Evolutionary conservation across 1,284 basidiomycete species (phyloP).

Genomic region (Sanguinoderma infundibulare): DNA sequence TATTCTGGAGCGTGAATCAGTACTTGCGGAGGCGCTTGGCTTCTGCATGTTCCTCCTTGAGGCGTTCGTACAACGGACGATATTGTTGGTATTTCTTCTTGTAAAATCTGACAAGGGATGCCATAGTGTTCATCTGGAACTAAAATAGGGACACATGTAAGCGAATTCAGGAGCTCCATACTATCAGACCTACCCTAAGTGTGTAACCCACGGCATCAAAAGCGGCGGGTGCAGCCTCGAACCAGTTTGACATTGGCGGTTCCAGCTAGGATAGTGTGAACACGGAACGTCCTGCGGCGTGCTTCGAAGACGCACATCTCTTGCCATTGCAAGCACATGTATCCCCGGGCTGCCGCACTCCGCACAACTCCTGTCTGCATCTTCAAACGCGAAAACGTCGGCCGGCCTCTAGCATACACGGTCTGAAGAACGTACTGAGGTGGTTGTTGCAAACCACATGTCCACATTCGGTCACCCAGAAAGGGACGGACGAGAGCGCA

Average conservation of each 20-base stretch:
- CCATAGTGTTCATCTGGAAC: constrained; percentile 82
- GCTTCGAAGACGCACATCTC: constrained; percentile 53
- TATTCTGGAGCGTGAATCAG: constrained; percentile 1
- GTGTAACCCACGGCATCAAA: constrained; percentile 68
- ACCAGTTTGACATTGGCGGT: constrained; percentile 79
- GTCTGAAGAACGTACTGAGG: constrained; percentile 60
- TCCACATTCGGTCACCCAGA: constrained; percentile 85
- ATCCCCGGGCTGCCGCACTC: constrained; percentile 66
- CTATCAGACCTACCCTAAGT: constrained; percentile 54
- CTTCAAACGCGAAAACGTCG: constrained; percentile 40
- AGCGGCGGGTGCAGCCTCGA: constrained; percentile 60
- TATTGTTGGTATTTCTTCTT: constrained; percentile 58
- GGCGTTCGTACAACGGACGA: constrained; percentile 51
- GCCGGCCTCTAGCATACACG: background rate
- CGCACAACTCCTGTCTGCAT: constrained; percentile 70
- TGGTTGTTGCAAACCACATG: constrained; percentile 83
- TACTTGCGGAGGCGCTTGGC: constrained; percentile 58
- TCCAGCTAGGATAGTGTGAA: constrained; percentile 57
- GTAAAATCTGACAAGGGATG: constrained; percentile 65
- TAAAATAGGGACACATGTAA: constrained; percentile 31
- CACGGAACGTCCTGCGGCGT: background rate
- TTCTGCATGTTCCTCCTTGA: constrained; percentile 45
- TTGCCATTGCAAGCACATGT: constrained; percentile 72
- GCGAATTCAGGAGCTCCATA: background rate
- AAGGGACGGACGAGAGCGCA: constrained; percentile 62